phyloP scores from a whole-genome alignment of 495 filamentous ascomycete species.

The Penicillium soppii region DNA sequence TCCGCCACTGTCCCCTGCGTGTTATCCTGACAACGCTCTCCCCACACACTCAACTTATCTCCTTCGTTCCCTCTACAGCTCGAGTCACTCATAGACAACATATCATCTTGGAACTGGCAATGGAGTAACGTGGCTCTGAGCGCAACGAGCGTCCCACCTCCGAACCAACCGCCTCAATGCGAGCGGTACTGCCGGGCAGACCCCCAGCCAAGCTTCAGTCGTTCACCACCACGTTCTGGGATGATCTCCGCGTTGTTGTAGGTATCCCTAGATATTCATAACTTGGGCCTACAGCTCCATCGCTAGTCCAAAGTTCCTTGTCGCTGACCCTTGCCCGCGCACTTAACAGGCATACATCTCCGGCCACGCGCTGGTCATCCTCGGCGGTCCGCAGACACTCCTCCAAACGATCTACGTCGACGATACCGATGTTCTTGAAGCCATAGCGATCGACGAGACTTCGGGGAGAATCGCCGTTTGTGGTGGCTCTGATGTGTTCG shows the following conservation, averaged over 20 bases:
- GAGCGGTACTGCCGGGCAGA: constrained; percentile 85
- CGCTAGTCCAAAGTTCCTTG: not conserved
- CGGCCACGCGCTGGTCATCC: constrained; percentile 80
- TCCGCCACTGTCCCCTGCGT: constrained; percentile 21
- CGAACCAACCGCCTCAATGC: constrained; percentile 52
- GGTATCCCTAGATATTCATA: constrained; percentile 12
- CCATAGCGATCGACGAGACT: constrained; percentile 73
- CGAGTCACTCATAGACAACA: not conserved
- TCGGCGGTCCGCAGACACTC: constrained; percentile 69
- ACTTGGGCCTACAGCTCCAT: constrained; percentile 5
- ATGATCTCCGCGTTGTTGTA: constrained; percentile 77
- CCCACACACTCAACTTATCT: constrained; percentile 4
- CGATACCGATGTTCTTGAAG: constrained; percentile 66
- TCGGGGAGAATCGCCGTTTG: constrained; percentile 84
- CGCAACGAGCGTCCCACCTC: constrained; percentile 28
- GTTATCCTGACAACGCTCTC: constrained; percentile 5
- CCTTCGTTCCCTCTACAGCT: not conserved
- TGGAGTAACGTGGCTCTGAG: constrained; percentile 36
- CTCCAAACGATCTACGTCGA: constrained; percentile 91
- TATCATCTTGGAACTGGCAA: constrained; percentile 27
- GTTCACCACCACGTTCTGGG: constrained; percentile 82
- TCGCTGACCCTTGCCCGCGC: constrained; percentile 15
- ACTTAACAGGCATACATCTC: constrained; percentile 75
- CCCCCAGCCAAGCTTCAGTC: constrained; percentile 88
- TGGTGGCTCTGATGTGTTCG: constrained; percentile 60